Evolutionary conservation across 192 early-diverging fungal species (phyloP), one percentile per base, ranked within the genome.

Genomic region (Backusella circina): DNA sequence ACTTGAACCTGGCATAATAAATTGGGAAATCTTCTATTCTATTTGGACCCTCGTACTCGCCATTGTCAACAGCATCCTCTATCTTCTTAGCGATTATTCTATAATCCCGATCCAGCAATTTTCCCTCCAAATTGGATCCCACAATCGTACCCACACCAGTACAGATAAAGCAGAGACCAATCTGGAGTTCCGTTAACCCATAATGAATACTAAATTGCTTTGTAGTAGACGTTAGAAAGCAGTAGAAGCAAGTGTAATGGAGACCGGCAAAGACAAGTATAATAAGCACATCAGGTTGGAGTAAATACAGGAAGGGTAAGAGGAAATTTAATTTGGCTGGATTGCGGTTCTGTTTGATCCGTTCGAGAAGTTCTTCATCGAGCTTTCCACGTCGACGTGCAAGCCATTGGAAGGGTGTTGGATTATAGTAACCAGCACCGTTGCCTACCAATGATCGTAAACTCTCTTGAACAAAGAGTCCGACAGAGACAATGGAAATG

Each of bases 391-490:
- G 54, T 5, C 54, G 54, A 15, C 69, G 72, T 31, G 51, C 44
- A 23, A 32, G 67, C 74, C 74, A 75, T 61, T 51, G 78, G 10
- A 57, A 75, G 18, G 70, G 64, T 32, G 73, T 82, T 21, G 80
- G 77, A 39, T 78, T 78, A 10, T 44, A 70, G 38, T 78, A 75
- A 12, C 68, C 76, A 9, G 67, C 65, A 33, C 80, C 80, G 44
- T 76, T 57, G 13, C 80, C 74, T 26, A 75, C 80, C 13, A 72
- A 12, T 2, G 72, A 64, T 2, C 78, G 73, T 13, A 81, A 31
- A 3, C 72, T 81, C 38, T 81, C 80, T 31, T 72, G 76, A 4
- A 81, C 33, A 13, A 74, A 71, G 10, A 81, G 37, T 36, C n/a
- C 65, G 1, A 66, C 23, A 0, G 74, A 21, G 2, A 73, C 4